Evolutionary conservation across 1,284 basidiomycete genomes (phyloP).

Genomic region (Sanguinoderma infundibulare): DNA sequence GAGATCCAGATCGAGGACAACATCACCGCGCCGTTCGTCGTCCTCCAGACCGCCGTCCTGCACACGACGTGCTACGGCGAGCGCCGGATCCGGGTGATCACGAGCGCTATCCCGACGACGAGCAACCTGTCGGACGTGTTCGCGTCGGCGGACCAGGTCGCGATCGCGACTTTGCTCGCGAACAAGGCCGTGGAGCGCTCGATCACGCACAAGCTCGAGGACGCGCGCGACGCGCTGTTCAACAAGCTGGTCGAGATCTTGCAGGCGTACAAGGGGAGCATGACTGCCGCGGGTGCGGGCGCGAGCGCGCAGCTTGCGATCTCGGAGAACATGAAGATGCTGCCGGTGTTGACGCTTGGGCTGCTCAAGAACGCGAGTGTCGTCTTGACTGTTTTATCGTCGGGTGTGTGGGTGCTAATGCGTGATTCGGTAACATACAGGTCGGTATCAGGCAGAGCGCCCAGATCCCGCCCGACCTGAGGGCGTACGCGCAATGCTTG

Average conservation of each 20-base stretch:
- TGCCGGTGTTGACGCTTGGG: slow-evolving; percentile 90
- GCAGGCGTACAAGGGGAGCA: slow-evolving; percentile 93
- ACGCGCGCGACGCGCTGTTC: slow-evolving; percentile 89
- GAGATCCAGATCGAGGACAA: slow-evolving; percentile 98
- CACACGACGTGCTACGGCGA: slow-evolving; percentile 98
- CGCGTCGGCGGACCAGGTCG: slow-evolving; percentile 93
- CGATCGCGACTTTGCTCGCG: slow-evolving; percentile 87
- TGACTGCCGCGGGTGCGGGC: slow-evolving; percentile 92
- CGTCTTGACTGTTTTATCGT: neutral
- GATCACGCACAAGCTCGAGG: slow-evolving; percentile 90
- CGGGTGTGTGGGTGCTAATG: neutral
- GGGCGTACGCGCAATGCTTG: slow-evolving; percentile 94
- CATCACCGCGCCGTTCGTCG: slow-evolving; percentile 90
- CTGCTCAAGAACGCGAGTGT: slow-evolving; percentile 88
- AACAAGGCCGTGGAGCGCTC: slow-evolving; percentile 98
- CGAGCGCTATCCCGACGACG: slow-evolving; percentile 91
- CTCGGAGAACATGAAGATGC: slow-evolving; percentile 91
- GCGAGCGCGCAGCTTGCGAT: slow-evolving; percentile 94
- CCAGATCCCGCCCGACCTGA: slow-evolving; percentile 94
- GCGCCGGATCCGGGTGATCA: slow-evolving; percentile 95
- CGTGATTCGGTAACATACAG: slow-evolving; percentile 42
- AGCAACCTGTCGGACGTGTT: slow-evolving; percentile 93
- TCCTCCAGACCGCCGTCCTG: slow-evolving; percentile 94
- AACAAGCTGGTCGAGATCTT: slow-evolving; percentile 93
- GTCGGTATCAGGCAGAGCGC: slow-evolving; percentile 94